Conservation (phyloP, 371 early-diverging fungal species). For the Parasitella parasitica region DNA sequence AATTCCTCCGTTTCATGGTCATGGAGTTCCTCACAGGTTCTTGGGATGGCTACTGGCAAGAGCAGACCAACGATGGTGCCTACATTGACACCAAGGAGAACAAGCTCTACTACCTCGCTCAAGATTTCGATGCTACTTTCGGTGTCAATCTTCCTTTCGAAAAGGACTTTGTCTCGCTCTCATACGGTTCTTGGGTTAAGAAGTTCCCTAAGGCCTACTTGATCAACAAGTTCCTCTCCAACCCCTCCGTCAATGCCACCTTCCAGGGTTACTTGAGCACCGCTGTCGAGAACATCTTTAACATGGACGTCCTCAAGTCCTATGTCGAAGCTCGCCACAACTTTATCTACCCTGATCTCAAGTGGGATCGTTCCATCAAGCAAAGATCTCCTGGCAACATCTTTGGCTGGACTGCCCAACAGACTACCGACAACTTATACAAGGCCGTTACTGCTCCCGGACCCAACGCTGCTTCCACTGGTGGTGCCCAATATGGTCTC, state of each 20-base stretch:
- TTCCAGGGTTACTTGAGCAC: conserved; percentile 51
- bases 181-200: conserved; percentile 38
- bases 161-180: conserved; percentile 24
- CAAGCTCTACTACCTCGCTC: conserved; percentile 47
- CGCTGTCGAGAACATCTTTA: conserved; percentile 47
- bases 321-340: conserved; percentile 49
- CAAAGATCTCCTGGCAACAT: conserved; percentile 60
- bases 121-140: conserved; percentile 62
- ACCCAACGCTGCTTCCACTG: conserved; percentile 7
- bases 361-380: conserved; percentile 54
- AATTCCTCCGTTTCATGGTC: conserved; percentile 57
- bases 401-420: conserved; percentile 50
- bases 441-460: conserved; percentile 36
- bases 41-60: conserved; percentile 64
- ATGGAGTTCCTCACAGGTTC: conserved; percentile 55
- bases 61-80: conserved; percentile 56
- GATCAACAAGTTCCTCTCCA: conserved; percentile 54
- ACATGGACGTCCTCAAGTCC: conserved; percentile 45
- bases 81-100: conserved; percentile 46
- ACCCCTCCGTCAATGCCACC: conserved; percentile 27
- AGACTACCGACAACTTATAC: conserved; percentile 42
- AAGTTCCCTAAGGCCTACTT: conserved; percentile 41
- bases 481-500: conserved; percentile 52
- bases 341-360: conserved; percentile 50
- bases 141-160: conserved; percentile 52